Percentiles rank a stretch among this genome's conserved stretches.
Conservation (phyloP, 164 flowering plant genomes). For the Saururus chinensis region DNA sequence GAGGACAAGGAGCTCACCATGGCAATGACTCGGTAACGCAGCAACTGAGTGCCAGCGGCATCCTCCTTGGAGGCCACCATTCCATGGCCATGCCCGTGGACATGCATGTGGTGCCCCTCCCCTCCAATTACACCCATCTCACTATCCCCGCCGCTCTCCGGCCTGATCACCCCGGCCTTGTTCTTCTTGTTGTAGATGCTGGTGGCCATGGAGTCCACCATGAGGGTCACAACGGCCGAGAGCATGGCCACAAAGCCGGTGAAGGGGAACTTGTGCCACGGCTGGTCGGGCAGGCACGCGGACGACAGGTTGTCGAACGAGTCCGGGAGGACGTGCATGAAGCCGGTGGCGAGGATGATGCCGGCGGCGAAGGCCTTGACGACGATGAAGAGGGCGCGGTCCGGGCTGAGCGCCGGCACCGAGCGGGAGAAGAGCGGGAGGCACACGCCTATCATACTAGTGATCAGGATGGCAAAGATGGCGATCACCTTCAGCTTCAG, state of each 20-base stretch:
- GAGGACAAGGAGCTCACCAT: constrained; percentile 19
- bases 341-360: constrained; percentile 21
- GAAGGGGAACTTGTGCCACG: constrained; percentile 25
- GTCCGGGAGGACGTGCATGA: constrained; percentile 25
- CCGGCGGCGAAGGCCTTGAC: constrained; percentile 1
- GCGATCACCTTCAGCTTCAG: not conserved
- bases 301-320: constrained; percentile 18
- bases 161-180: not conserved
- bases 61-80: not conserved
- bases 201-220: constrained; percentile 26
- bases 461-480: not conserved
- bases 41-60: constrained; percentile 9
- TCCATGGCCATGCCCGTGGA: not conserved
- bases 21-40: constrained; percentile 22
- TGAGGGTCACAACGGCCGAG: constrained; percentile 17
- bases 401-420: constrained; percentile 17
- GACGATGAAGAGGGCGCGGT: constrained; percentile 5
- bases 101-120: constrained; percentile 2
- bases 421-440: constrained; percentile 3
- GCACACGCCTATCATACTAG: not conserved
- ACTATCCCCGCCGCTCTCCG: not conserved
- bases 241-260: constrained; percentile 21
- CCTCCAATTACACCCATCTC: not conserved
- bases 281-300: constrained; percentile 12
- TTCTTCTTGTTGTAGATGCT: constrained; percentile 8